These are phyloP conservation scores for Candida sp. DNA, from an alignment of 1,139 yeast species.

Conservation along the genomic window DNA sequence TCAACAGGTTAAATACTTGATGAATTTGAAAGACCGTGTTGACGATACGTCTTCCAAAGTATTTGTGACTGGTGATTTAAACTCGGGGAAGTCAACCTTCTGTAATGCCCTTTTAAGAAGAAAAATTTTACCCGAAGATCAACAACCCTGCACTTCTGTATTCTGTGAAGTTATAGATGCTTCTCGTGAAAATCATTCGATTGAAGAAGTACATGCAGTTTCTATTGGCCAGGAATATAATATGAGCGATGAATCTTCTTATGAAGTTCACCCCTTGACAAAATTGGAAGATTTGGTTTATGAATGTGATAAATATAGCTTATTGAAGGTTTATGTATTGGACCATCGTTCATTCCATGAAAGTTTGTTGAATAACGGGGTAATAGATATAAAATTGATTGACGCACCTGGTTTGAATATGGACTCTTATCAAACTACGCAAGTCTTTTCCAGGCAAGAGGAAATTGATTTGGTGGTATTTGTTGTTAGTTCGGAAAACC, in stretches of 20 bases:
- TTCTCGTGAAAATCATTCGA: conserved; percentile 57
- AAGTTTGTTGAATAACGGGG: conserved; percentile 82
- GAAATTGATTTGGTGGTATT: conserved; percentile 96
- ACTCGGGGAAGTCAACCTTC: conserved; percentile 95
- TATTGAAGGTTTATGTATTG: conserved; percentile 77
- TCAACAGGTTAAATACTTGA: conserved; percentile 64
- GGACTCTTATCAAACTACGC: conserved; percentile 93
- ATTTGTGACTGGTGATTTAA: conserved; percentile 93
- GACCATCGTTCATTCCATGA: conserved; percentile 69
- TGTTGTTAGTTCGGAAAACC: conserved; percentile 96
- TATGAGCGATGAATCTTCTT: conserved; percentile 63
- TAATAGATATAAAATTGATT: conserved; percentile 85
- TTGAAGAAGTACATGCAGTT: conserved; percentile 96
- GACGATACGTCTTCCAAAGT: conserved; percentile 94
- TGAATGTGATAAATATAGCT: conserved; percentile 66
- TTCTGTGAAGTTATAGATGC: conserved; percentile 95
- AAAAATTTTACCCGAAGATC: conserved; percentile 87
- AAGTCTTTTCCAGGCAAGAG: conserved; percentile 93
- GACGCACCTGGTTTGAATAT: conserved; percentile 98
- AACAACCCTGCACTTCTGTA: conserved; percentile 96
- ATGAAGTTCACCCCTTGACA: conserved; percentile 48
- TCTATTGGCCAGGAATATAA: conserved; percentile 58
- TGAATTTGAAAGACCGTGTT: conserved; percentile 76
- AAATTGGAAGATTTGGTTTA: conserved; percentile 70
- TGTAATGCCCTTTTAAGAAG: conserved; percentile 87